Percentiles rank a stretch among this genome's conserved stretches.
Evolutionary conservation across 2,329 filamentous ascomycete species (phyloP).

Genomic region (Pestalotiopsis sp.): DNA sequence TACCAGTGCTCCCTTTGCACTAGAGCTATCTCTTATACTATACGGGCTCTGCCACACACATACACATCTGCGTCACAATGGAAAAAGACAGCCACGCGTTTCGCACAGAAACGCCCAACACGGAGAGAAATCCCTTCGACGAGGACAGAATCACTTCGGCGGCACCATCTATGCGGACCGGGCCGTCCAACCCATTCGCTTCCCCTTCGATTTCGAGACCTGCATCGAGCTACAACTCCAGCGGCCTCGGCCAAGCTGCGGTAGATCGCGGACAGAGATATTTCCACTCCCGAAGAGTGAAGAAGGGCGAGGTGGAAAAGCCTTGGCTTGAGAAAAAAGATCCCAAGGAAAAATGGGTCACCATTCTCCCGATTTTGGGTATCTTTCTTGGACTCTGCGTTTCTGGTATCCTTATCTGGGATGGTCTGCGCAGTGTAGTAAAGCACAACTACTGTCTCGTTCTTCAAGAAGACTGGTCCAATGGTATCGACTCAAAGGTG

Average conservation of each 20-base stretch:
- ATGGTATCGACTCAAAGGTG: slow-evolving; percentile 59
- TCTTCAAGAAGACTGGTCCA: slow-evolving; percentile 67
- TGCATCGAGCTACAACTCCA: slow-evolving; percentile 50
- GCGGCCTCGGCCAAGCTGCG: slow-evolving; percentile 37
- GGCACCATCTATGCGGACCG: slow-evolving; percentile 34
- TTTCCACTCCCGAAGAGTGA: slow-evolving; percentile 75
- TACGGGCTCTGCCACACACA: not conserved
- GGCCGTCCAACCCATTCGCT: slow-evolving; percentile 45
- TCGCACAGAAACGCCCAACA: slow-evolving; percentile 42
- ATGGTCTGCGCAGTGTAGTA: slow-evolving; percentile 72
- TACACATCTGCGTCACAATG: slow-evolving; percentile 29
- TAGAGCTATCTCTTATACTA: not conserved
- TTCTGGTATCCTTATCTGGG: slow-evolving; percentile 74
- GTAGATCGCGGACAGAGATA: slow-evolving; percentile 54
- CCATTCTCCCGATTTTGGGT: slow-evolving; percentile 75
- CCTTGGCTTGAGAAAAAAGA: slow-evolving; percentile 77
- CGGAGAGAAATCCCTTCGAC: slow-evolving; percentile 41
- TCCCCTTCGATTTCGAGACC: slow-evolving; percentile 43
- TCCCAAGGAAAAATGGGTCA: slow-evolving; percentile 84
- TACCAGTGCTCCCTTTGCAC: not conserved
- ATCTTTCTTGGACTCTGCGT: slow-evolving; percentile 70
- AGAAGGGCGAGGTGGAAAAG: slow-evolving; percentile 74
- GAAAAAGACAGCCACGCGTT: slow-evolving; percentile 34
- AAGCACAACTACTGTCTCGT: slow-evolving; percentile 75
- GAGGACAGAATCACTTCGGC: slow-evolving; percentile 38